Evolutionary conservation across 2,329 filamentous ascomycete genomes (phyloP), one percentile per base, ranked within the genome.

Genomic region (Zalaria sp.): DNA sequence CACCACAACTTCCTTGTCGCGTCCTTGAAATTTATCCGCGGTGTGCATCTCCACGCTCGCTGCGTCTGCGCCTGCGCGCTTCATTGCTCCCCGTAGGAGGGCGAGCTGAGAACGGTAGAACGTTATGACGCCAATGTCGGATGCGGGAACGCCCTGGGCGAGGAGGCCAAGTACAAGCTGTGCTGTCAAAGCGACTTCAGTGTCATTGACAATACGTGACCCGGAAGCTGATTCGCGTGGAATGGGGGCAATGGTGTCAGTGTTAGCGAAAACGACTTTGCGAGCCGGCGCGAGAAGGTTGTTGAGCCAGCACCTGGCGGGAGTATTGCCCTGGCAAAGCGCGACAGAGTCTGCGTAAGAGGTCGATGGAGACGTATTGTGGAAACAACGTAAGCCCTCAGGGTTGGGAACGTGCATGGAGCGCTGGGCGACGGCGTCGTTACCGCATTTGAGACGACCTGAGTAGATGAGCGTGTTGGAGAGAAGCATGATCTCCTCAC

Each of bases 101-200:
- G 85, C 79, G 1, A 98, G 76, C 60, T 98, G 91, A 4, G 83
- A 88, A 44, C 91, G 83, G 62, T 98, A 98, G 61, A 95, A 87
- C 10, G 91, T 95, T 66, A 98, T 95, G 50, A 98, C 82, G 37
- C 91, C 91, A 43, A 98, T 87, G 40, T 89, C 82, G 0, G 67
- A 65, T 0, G 82, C 72, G 0, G 83, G 67, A 1, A 96, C 73
- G 26, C 91, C 91, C 1, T 78, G 73, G 0, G 75, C 73, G 38
- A 96, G 70, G 3, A 98, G 73, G 0, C 78, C 72, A 46, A 87
- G 75, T 11, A 95, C 86, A 8, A 96, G 73, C 54, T 95, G 84
- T 0, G 77, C 73, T 10, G 84, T 78, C 11, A 95, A 68, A 1
- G 71, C 73, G 1, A 82, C 83, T 65, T 98, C 91, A n/a, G 78